Evolutionary conservation across 2,329 filamentous ascomycete species (phyloP).

Genomic region (Scolecobasidium constrictum): DNA sequence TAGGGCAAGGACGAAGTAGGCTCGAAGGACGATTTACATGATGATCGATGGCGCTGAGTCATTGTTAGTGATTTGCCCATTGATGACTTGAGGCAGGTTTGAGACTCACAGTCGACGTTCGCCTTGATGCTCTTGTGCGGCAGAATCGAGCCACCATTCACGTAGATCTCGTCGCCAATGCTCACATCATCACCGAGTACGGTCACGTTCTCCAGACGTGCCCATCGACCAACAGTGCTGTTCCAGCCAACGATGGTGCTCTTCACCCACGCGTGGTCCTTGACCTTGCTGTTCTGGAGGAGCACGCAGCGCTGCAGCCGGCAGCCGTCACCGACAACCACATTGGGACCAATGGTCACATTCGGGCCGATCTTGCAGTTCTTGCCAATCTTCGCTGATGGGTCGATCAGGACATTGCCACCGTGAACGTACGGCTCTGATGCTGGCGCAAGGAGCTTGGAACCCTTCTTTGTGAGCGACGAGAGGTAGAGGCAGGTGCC

Average conservation of each 20-base stretch:
- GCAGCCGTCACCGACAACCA: conserved; percentile 87
- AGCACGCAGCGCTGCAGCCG: conserved; percentile 88
- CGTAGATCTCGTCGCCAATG: conserved; percentile 96
- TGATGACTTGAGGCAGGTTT: background rate
- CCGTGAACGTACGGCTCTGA: conserved; percentile 76
- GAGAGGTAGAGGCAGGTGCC: conserved; percentile 95
- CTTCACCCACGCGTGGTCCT: conserved; percentile 99
- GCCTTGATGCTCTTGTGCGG: conserved; percentile 99
- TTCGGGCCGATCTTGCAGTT: conserved; percentile 98
- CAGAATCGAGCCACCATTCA: conserved; percentile 90
- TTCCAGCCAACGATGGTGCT: conserved; percentile 98
- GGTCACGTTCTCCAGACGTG: conserved; percentile 93
- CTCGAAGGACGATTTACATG: conserved; percentile 30
- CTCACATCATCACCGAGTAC: conserved; percentile 96
- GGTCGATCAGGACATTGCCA: conserved; percentile 92
- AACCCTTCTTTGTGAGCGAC: conserved; percentile 79
- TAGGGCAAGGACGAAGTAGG: too few species aligned
- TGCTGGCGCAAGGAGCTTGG: conserved; percentile 66
- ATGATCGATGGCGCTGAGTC: conserved; percentile 33
- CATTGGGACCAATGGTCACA: conserved; percentile 87
- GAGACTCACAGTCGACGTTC: conserved; percentile 63
- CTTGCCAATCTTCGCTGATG: conserved; percentile 90
- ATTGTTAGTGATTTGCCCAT: conserved; percentile 13
- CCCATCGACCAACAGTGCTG: conserved; percentile 91
- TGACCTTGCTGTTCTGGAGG: conserved; percentile 81